Percentiles rank a stretch among this genome's conserved stretches.
These are phyloP conservation scores for Trypanosoma platydactyli DNA, from an alignment of 208 protist species.

Conservation along the genomic window DNA sequence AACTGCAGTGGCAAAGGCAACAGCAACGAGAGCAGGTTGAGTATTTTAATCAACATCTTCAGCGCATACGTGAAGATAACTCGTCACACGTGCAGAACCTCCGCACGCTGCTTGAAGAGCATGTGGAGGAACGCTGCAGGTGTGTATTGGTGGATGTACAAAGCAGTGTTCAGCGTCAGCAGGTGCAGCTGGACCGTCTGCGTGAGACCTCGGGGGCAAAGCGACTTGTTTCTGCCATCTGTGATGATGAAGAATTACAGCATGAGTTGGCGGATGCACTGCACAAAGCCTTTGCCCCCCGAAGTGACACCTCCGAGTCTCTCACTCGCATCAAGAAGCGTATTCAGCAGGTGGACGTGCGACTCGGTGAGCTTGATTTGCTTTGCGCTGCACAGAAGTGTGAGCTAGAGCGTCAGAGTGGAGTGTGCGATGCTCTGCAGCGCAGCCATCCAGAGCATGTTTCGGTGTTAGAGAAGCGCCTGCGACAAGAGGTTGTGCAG, in stretches of 20 bases:
- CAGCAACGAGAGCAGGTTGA: slow-evolving; percentile 8
- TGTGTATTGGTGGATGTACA: neutral
- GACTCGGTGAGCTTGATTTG: neutral
- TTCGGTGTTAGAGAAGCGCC: neutral
- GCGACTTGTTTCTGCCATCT: slow-evolving; percentile 8
- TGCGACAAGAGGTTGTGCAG: neutral
- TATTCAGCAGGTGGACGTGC: slow-evolving; percentile 10
- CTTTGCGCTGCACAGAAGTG: neutral
- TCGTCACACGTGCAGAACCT: slow-evolving; percentile 14
- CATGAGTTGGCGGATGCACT: slow-evolving; percentile 4
- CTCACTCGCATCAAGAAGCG: neutral
- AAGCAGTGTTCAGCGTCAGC: neutral
- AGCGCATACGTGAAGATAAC: slow-evolving; percentile 13
- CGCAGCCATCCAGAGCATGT: neutral
- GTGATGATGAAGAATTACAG: slow-evolving; percentile 2
- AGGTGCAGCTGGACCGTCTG: slow-evolving; percentile 8
- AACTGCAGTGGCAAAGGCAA: slow-evolving; percentile 2
- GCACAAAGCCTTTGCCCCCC: slow-evolving; percentile 1
- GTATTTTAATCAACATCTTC: neutral
- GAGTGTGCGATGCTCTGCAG: neutral
- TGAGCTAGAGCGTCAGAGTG: neutral
- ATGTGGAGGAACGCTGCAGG: neutral
- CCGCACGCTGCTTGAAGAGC: slow-evolving; percentile 3
- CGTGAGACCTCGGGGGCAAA: neutral
- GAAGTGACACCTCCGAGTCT: neutral